These are phyloP conservation scores for Cylindrodendrum hubeiense DNA, from an alignment of 2,329 filamentous ascomycete genomes.

Conservation along the genomic window DNA sequence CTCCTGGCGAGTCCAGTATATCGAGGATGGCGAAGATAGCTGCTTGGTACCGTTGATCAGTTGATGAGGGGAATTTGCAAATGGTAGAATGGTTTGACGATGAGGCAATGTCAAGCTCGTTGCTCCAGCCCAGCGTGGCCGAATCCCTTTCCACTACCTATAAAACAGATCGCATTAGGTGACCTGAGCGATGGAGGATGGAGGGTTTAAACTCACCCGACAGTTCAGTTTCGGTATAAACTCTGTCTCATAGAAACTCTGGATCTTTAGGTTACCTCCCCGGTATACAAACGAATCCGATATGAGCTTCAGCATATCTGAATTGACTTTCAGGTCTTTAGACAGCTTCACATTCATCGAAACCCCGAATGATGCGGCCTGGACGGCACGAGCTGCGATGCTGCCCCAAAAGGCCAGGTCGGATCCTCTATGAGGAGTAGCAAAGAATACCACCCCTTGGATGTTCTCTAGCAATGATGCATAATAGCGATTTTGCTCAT, in stretches of 20 bases:
- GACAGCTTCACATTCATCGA: not conserved
- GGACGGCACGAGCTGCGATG: not conserved
- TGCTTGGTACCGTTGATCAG: not conserved
- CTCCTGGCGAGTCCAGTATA: not conserved
- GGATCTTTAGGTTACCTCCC: not conserved
- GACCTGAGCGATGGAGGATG: not conserved
- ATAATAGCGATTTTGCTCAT: not conserved
- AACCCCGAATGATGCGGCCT: not conserved
- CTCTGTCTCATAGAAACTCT: slow-evolving; percentile 8
- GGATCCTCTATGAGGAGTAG: not conserved
- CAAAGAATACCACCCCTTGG: slow-evolving; percentile 2
- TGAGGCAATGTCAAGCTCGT: not conserved
- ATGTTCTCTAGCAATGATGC: not conserved
- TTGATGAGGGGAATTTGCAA: not conserved
- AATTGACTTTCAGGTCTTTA: not conserved
- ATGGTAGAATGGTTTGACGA: not conserved
- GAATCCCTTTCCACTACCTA: slow-evolving; percentile 6
- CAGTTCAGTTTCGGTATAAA: not conserved
- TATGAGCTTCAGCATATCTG: not conserved
- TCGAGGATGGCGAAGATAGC: not conserved
- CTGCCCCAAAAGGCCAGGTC: not conserved
- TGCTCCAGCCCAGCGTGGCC: not conserved
- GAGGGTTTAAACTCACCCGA: not conserved
- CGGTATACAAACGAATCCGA: not conserved
- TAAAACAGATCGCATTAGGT: not conserved